Evolutionary conservation across 2,329 filamentous ascomycete species (phyloP).

Genomic region (Emmonsiellopsis sp.): DNA sequence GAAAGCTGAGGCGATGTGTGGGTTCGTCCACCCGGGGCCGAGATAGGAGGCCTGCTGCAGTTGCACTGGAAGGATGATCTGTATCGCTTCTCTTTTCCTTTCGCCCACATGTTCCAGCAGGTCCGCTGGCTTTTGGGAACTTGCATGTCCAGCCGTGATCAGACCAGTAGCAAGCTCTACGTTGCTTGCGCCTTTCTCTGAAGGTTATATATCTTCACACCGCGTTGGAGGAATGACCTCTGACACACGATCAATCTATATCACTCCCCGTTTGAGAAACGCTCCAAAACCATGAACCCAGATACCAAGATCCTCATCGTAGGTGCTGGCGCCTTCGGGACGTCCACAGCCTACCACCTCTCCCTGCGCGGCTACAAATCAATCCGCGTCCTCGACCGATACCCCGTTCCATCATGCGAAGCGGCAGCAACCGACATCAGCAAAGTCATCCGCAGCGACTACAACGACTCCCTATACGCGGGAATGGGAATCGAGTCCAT

Average conservation of each 20-base stretch:
- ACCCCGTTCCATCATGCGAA: slow-evolving; percentile 38
- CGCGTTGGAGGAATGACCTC: background rate
- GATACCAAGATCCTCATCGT: slow-evolving; percentile 28
- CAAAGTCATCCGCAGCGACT: slow-evolving; percentile 28
- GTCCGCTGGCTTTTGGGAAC: too few relatives aligned
- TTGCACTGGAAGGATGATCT: background rate
- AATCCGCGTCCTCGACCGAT: slow-evolving; percentile 41
- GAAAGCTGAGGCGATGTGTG: background rate
- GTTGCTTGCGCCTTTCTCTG: too few relatives aligned
- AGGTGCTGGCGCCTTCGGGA: slow-evolving; percentile 44
- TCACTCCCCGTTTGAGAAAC: background rate
- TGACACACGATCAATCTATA: background rate
- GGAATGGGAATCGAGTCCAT: slow-evolving; percentile 19
- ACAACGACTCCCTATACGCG: slow-evolving; percentile 5
- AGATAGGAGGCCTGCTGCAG: background rate
- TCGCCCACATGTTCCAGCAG: too few relatives aligned
- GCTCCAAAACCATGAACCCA: background rate
- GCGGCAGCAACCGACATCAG: slow-evolving; percentile 45
- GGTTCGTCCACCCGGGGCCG: background rate
- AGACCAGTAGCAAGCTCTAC: too few relatives aligned
- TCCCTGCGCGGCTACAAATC: slow-evolving; percentile 41
- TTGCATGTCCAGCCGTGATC: too few relatives aligned
- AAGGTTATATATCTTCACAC: too few relatives aligned
- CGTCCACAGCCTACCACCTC: slow-evolving; percentile 43
- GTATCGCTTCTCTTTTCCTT: background rate